These are phyloP conservation scores for Ceratocystis albifundus DNA, from an alignment of 2,329 filamentous ascomycete species.

Conservation along the genomic window DNA sequence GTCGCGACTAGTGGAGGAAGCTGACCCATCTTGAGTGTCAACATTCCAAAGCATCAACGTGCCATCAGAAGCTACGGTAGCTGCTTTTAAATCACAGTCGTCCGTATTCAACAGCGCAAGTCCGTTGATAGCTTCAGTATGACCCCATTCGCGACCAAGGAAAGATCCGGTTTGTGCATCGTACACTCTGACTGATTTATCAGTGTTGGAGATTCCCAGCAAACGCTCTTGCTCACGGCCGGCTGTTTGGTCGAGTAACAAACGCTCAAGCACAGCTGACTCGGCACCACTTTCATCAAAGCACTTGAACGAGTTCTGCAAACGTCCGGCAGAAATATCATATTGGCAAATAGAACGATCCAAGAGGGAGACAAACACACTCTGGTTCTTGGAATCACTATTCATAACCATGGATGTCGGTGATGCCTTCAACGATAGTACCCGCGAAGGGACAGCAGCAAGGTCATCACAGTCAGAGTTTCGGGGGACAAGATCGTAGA, in stretches of 20 bases:
- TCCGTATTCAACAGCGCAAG: conserved; percentile 57
- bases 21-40: conserved; percentile 35
- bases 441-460: conserved; percentile 64
- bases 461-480: conserved; percentile 52
- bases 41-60: conserved; percentile 71
- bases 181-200: conserved; percentile 90
- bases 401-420: conserved; percentile 72
- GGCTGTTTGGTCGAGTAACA: conserved; percentile 51
- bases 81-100: conserved; percentile 45
- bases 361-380: conserved; percentile 46
- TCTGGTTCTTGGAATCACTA: conserved; percentile 42
- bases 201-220: conserved; percentile 81
- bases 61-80: conserved; percentile 68
- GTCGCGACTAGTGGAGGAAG: conserved; percentile 38
- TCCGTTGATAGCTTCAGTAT: conserved; percentile 86
- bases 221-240: conserved; percentile 53
- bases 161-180: conserved; percentile 65
- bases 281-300: conserved; percentile 70
- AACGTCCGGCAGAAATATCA: conserved; percentile 55
- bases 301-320: conserved; percentile 65
- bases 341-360: conserved; percentile 51
- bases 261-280: conserved; percentile 68
- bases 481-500: conserved; percentile 65
- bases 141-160: conserved; percentile 82
- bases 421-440: conserved; percentile 73